A percentile compares a stretch with the other conserved stretches of the same genome.
Evolutionary conservation across 306 rosid species (phyloP).

Genomic region (Trifolium dubium): DNA sequence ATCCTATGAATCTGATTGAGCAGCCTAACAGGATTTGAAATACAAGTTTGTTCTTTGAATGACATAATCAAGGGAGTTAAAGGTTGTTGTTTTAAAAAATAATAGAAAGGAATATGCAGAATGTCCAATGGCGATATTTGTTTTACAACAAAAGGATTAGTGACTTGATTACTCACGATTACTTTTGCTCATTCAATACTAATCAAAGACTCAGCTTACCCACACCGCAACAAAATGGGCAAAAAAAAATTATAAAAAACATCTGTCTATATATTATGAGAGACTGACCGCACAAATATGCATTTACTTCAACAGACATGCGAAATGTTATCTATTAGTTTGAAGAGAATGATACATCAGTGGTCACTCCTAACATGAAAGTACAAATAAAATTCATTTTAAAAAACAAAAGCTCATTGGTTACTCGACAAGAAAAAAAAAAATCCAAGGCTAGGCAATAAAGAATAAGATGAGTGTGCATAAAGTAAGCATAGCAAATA

Average conservation of each 20-base stretch:
- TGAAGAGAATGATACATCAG: constrained; percentile 8
- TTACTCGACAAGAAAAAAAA: neutral
- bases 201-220: constrained; percentile 6
- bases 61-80: constrained; percentile 17
- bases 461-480: constrained; percentile 14
- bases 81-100: constrained; percentile 6
- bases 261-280: neutral
- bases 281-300: constrained; percentile 3
- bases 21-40: constrained; percentile 21
- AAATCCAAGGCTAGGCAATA: neutral
- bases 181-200: constrained; percentile 23
- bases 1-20: neutral
- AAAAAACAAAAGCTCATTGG: neutral
- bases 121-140: neutral
- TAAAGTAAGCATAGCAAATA: neutral
- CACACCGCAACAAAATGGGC: neutral
- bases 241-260: constrained; percentile 2
- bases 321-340: constrained; percentile 6
- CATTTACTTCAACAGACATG: neutral
- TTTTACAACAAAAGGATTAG: constrained; percentile 8
- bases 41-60: constrained; percentile 1
- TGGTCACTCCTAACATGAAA: constrained; percentile 6
- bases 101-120: neutral
- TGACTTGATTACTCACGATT: constrained; percentile 12
- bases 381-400: constrained; percentile 19